Evolutionary conservation across 257 asterid species (phyloP), one percentile per base, ranked within the genome.

Genomic region (Primulina tabacum): DNA sequence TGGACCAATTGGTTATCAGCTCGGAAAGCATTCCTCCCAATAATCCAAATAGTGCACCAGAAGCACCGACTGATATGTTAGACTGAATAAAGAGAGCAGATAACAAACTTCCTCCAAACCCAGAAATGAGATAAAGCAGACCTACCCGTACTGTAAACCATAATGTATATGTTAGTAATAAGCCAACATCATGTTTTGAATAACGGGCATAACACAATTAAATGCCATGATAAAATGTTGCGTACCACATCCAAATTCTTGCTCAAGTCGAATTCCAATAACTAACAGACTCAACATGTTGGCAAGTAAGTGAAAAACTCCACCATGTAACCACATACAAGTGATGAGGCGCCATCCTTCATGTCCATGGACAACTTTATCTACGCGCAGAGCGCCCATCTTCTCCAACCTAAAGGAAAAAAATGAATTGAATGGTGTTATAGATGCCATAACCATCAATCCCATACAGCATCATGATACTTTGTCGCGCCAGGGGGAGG

Each of bases 21-120:
- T 92, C 98, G 2, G 96, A 90, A 53, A 89, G 92, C 98, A 92
- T 92, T 74, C 90, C 86, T 28, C 98, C 98, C 77, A 92, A 86
- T 65, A 89, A 77, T 18, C 98, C 97, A 50, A 92, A 92, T 71
- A 92, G 91, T 57, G 98, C 96, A 73, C 97, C 96, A 8, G 98
- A 92, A 73, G 98, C 97, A 72, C 98, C 98, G 2, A 92, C 98
- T 17, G 98, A 92, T 82, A 92, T 89, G 67, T 89, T 84, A 35
- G 89, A 77, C 79, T 84, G 92, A 61, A 92, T 86, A 72, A 92
- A 92, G 67, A 89, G 91, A 64, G 90, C 89, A 14, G 97, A 92
- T 33, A 89, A 47, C 80, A 92, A 73, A 65, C 96, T 89, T 53
- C 98, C 97, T 21, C 98, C 98, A 29, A 90, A 79, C 76, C 98